Evolutionary conservation across 768 basidiomycete species (phyloP).

Genomic region (Tephrocybe sp.): DNA sequence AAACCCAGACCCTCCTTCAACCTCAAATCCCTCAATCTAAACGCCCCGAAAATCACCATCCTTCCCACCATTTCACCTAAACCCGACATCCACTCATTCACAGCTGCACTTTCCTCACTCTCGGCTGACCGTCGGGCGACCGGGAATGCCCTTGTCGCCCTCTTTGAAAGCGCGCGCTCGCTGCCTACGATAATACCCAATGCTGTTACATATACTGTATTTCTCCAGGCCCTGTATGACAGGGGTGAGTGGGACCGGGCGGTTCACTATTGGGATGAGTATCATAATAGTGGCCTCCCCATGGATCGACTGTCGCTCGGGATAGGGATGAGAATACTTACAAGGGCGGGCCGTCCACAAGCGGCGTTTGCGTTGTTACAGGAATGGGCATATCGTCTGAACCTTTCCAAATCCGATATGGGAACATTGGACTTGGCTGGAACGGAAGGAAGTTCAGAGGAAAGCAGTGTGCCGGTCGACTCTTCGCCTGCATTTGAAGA

Average conservation of each 20-base stretch:
- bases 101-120: conserved; percentile 42
- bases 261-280: conserved; percentile 38
- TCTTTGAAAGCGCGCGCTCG: conserved; percentile 6
- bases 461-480: neutral
- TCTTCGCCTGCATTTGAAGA: neutral
- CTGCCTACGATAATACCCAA: conserved; percentile 32
- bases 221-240: conserved; percentile 50
- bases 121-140: conserved; percentile 34
- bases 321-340: conserved; percentile 48
- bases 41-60: conserved; percentile 3
- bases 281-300: conserved; percentile 28
- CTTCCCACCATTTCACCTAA: conserved; percentile 21
- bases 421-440: conserved; percentile 40
- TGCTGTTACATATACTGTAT: conserved; percentile 47
- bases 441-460: neutral
- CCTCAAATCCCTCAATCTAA: neutral
- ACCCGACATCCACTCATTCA: conserved; percentile 45
- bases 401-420: conserved; percentile 12
- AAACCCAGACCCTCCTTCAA: neutral
- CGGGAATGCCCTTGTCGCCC: neutral
- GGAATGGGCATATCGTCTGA: conserved; percentile 8
- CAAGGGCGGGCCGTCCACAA: conserved; percentile 37
- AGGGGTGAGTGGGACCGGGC: conserved; percentile 40
- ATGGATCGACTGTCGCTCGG: conserved; percentile 49
- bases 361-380: conserved; percentile 36